Evolutionary conservation across 2,329 filamentous ascomycete genomes (phyloP).

Genomic region (Berkeleyomyces basicola): DNA sequence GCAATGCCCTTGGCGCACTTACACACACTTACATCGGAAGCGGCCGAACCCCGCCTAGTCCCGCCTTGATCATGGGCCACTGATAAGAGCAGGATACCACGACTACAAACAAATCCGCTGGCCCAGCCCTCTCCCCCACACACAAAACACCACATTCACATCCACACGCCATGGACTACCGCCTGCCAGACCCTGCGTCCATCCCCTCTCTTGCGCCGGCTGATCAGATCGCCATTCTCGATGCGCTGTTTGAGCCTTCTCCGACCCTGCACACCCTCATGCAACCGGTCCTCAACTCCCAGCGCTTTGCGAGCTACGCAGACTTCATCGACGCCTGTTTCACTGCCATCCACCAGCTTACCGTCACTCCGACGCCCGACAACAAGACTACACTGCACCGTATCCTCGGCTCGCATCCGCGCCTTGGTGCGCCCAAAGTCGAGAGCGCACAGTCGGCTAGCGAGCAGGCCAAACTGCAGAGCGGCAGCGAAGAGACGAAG

Average conservation of each 20-base stretch:
- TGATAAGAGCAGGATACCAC: not conserved
- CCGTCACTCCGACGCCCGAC: slow-evolving; percentile 35
- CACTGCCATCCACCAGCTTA: slow-evolving; percentile 32
- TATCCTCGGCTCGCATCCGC: slow-evolving; percentile 68
- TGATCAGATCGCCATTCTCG: slow-evolving; percentile 43
- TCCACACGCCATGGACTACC: not conserved
- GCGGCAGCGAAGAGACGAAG: slow-evolving; percentile 37
- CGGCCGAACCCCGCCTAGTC: not conserved
- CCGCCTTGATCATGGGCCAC: not conserved
- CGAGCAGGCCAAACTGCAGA: slow-evolving; percentile 64
- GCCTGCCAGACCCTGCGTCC: slow-evolving; percentile 23
- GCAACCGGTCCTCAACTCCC: slow-evolving; percentile 43
- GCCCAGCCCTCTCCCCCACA: not conserved
- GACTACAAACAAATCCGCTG: not conserved
- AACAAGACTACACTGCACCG: slow-evolving; percentile 39
- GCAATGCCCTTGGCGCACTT: not conserved
- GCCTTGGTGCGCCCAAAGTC: slow-evolving; percentile 65
- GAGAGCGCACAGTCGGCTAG: slow-evolving; percentile 66
- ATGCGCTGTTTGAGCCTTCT: slow-evolving; percentile 74
- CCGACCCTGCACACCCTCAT: slow-evolving; percentile 55
- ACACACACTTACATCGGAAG: not conserved
- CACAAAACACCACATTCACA: not conserved
- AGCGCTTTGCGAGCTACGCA: slow-evolving; percentile 47
- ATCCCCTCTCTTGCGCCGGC: slow-evolving; percentile 39
- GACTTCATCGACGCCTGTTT: slow-evolving; percentile 53